phyloP scores from a whole-genome alignment of 2,329 filamentous ascomycete species.

The Penicillium hordei region DNA sequence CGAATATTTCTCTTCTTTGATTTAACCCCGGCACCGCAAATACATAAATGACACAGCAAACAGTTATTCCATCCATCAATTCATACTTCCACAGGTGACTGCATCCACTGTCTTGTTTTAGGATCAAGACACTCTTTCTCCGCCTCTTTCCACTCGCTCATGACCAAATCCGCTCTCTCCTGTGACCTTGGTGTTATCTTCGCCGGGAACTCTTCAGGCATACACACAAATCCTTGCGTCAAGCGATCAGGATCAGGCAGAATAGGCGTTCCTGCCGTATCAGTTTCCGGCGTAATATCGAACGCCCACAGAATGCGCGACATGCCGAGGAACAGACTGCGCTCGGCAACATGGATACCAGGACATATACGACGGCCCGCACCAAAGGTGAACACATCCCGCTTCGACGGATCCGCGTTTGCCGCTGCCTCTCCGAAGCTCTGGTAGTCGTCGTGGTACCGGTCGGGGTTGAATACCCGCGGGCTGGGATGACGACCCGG shows the following conservation, averaged over 20 bases:
- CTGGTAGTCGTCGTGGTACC: slow-evolving; percentile 35
- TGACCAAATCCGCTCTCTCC: slow-evolving; percentile 27
- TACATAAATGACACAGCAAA: not conserved
- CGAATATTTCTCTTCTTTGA: not conserved
- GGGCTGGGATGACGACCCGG: slow-evolving; percentile 42
- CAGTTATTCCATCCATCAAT: not conserved
- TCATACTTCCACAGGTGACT: slow-evolving; percentile 4
- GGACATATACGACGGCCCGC: slow-evolving; percentile 59
- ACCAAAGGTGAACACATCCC: slow-evolving; percentile 58
- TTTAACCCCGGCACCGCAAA: not conserved
- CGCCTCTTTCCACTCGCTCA: slow-evolving; percentile 14
- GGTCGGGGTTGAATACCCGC: slow-evolving; percentile 41
- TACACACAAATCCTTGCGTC: slow-evolving; percentile 47
- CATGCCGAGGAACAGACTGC: slow-evolving; percentile 50
- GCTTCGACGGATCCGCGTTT: slow-evolving; percentile 43
- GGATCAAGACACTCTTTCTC: slow-evolving; percentile 13
- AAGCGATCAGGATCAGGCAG: slow-evolving; percentile 42
- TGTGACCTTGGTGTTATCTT: slow-evolving; percentile 38
- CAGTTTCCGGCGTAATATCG: slow-evolving; percentile 35
- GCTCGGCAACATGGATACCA: slow-evolving; percentile 57
- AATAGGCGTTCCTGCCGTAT: slow-evolving; percentile 34
- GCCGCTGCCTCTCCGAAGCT: slow-evolving; percentile 35
- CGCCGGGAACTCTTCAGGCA: slow-evolving; percentile 43
- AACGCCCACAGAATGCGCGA: slow-evolving; percentile 53
- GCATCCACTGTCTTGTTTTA: slow-evolving; percentile 13